Evolutionary conservation across 2,329 filamentous ascomycete genomes (phyloP).

Genomic region (Hysterium pulicare): DNA sequence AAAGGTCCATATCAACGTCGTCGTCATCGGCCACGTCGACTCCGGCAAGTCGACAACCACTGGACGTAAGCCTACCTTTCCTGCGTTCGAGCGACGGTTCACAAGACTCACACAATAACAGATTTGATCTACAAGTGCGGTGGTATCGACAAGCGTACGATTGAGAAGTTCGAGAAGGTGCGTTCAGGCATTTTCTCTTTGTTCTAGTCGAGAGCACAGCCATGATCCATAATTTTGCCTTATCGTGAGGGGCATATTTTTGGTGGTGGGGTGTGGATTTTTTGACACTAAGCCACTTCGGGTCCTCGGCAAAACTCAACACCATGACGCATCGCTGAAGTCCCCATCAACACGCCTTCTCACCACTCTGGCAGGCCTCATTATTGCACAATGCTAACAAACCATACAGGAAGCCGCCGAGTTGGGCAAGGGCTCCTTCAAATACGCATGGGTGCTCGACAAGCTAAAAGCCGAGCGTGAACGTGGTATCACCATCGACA

Average conservation of each 20-base stretch:
- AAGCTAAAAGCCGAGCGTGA: constrained; percentile 99
- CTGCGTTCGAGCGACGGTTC: constrained; percentile 25
- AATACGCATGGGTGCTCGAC: constrained; percentile 99
- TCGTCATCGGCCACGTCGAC: constrained; percentile 99
- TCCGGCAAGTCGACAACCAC: constrained; percentile 98
- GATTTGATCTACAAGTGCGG: constrained; percentile 99
- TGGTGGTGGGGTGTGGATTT: constrained; percentile 39
- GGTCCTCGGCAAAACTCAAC: constrained; percentile 28
- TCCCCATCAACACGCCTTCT: constrained; percentile 3
- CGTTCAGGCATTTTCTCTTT: constrained; percentile 37
- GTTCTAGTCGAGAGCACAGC: constrained; percentile 9
- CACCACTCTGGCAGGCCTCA: constrained; percentile 1
- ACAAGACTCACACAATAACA: constrained; percentile 51
- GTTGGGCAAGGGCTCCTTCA: constrained; percentile 99
- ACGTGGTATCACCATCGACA: constrained; percentile 99
- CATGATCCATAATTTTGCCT: constrained; percentile 30
- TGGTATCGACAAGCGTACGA: constrained; percentile 99
- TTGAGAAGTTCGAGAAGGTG: constrained; percentile 99
- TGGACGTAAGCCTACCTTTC: constrained; percentile 59
- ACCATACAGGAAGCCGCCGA: constrained; percentile 84
- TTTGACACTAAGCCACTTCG: constrained; percentile 33
- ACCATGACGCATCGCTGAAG: constrained; percentile 26
- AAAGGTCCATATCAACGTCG: constrained; percentile 91
- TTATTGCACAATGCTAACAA: constrained; percentile 32
- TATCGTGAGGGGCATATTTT: constrained; percentile 38